phyloP scores from a whole-genome alignment of 2,329 filamentous ascomycete genomes.

The Madurella mycetomatis region DNA sequence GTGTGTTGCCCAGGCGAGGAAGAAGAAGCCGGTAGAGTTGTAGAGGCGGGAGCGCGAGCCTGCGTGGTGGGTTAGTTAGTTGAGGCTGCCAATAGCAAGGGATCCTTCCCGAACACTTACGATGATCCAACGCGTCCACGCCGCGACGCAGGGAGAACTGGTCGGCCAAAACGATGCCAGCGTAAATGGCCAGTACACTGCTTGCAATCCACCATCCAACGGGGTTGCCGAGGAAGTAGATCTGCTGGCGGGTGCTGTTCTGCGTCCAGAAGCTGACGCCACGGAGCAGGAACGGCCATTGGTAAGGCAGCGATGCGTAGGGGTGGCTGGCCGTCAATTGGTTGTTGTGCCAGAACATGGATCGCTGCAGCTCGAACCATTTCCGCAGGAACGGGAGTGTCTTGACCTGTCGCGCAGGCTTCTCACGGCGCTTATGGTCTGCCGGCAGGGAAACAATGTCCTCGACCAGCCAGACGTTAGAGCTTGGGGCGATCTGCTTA shows the following conservation, averaged over 20 bases:
- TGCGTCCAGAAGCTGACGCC: constrained; percentile 99
- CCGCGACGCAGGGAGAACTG: constrained; percentile 90
- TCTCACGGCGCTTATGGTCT: constrained; percentile 69
- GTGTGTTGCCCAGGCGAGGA: constrained; percentile 94
- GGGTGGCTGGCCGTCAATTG: constrained; percentile 95
- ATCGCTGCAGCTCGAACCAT: constrained; percentile 92
- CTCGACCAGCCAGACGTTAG: constrained; percentile 92
- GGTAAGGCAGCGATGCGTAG: constrained; percentile 89
- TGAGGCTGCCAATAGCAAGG: background rate
- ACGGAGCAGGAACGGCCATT: constrained; percentile 95
- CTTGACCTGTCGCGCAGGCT: constrained; percentile 75
- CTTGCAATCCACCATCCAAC: constrained; percentile 96
- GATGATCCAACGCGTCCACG: constrained; percentile 85
- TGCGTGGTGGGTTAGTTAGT: constrained; percentile 34
- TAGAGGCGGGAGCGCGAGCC: constrained; percentile 91
- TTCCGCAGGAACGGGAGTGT: constrained; percentile 83
- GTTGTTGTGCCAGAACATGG: constrained; percentile 99
- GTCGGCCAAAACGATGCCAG: constrained; percentile 85
- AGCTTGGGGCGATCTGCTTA: constrained; percentile 85
- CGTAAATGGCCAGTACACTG: constrained; percentile 87
- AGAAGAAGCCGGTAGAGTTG: constrained; percentile 98
- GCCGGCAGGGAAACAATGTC: constrained; percentile 75
- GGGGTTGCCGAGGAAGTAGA: constrained; percentile 97
- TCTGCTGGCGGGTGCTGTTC: constrained; percentile 89
- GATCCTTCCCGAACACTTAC: constrained; percentile 56